phyloP scores from a whole-genome alignment of 148 eudicot species.

The Talinum fruticosum region DNA sequence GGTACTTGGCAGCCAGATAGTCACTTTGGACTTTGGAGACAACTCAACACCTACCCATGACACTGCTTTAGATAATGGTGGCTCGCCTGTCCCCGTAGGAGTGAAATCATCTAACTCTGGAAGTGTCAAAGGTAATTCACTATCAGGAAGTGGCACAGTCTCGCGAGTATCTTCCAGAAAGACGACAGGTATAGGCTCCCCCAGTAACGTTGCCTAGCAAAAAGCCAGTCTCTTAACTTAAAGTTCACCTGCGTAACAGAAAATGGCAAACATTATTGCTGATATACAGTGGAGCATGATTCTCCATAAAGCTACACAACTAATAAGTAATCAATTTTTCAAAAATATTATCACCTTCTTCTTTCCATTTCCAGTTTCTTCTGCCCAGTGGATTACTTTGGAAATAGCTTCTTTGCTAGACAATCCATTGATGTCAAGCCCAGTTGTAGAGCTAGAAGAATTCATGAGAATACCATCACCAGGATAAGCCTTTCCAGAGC shows the following conservation, averaged over 20 bases:
- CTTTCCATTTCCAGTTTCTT: conserved; percentile 74
- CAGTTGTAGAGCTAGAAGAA: conserved; percentile 65
- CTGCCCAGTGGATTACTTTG: conserved; percentile 77
- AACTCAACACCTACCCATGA: conserved; percentile 67
- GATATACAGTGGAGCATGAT: not conserved
- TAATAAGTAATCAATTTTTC: conserved; percentile 1
- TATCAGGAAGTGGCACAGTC: conserved; percentile 73
- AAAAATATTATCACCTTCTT: conserved; percentile 52
- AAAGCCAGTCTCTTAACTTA: conserved; percentile 97
- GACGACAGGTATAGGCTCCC: conserved; percentile 95
- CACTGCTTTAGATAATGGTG: conserved; percentile 84
- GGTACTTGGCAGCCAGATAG: not conserved
- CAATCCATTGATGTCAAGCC: conserved; percentile 83
- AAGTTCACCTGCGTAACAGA: conserved; percentile 62
- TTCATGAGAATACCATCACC: conserved; percentile 66
- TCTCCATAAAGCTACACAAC: not conserved
- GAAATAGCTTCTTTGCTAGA: conserved; percentile 67
- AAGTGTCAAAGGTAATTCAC: conserved; percentile 81
- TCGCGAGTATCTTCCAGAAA: conserved; percentile 61
- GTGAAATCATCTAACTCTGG: conserved; percentile 98
- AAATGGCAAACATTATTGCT: not conserved
- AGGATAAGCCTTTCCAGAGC: conserved; percentile 46
- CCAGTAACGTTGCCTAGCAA: conserved; percentile 98
- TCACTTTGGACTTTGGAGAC: conserved; percentile 10
- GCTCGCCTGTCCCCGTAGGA: conserved; percentile 99